Evolutionary conservation across 176 grass and related monocot species (phyloP).

Genomic region (Carex kokanica): DNA sequence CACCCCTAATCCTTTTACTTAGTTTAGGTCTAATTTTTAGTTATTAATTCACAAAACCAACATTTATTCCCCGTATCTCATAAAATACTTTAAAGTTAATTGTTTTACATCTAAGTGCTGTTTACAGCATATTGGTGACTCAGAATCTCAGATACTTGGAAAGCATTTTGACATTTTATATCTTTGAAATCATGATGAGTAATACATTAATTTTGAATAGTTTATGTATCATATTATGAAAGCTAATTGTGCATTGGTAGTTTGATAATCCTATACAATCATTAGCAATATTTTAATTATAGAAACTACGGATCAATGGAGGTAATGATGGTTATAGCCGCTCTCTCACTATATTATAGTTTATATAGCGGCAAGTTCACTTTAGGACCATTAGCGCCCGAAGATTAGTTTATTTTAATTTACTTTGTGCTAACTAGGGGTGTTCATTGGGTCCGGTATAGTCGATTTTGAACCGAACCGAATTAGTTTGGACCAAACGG

Average conservation of each 20-base stretch:
- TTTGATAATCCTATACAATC: neutral
- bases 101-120: too few relatives aligned
- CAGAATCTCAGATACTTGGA: neutral
- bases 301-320: neutral
- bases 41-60: too few relatives aligned
- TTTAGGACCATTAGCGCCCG: too few relatives aligned
- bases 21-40: too few relatives aligned
- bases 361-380: neutral
- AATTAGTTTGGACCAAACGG: too few relatives aligned
- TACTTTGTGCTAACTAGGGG: too few relatives aligned
- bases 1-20: too few relatives aligned
- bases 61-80: too few relatives aligned
- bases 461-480: too few relatives aligned
- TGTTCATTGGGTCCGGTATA: too few relatives aligned
- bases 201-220: neutral
- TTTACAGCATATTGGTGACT: neutral
- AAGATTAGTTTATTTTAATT: too few relatives aligned
- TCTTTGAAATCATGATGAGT: neutral
- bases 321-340: constrained; percentile 36
- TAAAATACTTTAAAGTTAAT: too few relatives aligned
- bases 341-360: neutral
- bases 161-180: neutral
- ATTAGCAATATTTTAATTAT: constrained; percentile 16
- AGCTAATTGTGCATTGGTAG: neutral
- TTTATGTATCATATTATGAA: neutral